These are phyloP conservation scores for Chlorella sp. DNA, from an alignment of 139 green algal genomes.

Conservation along the genomic window DNA sequence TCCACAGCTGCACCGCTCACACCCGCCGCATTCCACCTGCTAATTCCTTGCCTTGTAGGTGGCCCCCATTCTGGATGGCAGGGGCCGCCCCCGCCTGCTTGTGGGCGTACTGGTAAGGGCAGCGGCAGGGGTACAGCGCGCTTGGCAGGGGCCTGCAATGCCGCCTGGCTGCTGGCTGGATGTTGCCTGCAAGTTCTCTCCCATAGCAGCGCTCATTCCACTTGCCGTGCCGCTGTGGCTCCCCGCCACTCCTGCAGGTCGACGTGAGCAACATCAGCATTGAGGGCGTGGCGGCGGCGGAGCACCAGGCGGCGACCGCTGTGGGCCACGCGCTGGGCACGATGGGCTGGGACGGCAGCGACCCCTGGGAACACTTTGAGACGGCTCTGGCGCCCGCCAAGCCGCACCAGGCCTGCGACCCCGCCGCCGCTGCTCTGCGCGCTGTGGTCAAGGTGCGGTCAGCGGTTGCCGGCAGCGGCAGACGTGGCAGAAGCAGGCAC, in stretches of 20 bases:
- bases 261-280: not conserved
- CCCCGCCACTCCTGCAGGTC: not conserved
- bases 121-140: too few relatives aligned
- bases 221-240: not conserved
- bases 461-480: not conserved
- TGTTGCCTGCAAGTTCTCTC: too few relatives aligned
- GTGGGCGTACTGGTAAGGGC: conserved; percentile 87
- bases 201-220: not conserved
- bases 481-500: too few relatives aligned
- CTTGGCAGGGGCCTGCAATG: too few relatives aligned
- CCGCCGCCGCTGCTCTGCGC: conserved; percentile 31
- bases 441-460: conserved; percentile 56
- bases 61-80: conserved; percentile 77
- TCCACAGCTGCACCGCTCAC: too few relatives aligned
- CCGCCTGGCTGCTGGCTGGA: too few relatives aligned
- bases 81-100: conserved; percentile 88
- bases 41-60: conserved; percentile 46
- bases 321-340: conserved; percentile 58
- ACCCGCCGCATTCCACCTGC: not conserved
- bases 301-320: conserved; percentile 43
- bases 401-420: conserved; percentile 63
- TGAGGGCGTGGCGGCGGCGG: conserved; percentile 45
- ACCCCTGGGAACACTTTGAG: not conserved
- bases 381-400: conserved; percentile 49
- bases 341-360: not conserved